Evolutionary conservation across 345 rosid genomes (phyloP), one percentile per base, ranked within the genome.

Genomic region (Eucalyptus polyanthemos): DNA sequence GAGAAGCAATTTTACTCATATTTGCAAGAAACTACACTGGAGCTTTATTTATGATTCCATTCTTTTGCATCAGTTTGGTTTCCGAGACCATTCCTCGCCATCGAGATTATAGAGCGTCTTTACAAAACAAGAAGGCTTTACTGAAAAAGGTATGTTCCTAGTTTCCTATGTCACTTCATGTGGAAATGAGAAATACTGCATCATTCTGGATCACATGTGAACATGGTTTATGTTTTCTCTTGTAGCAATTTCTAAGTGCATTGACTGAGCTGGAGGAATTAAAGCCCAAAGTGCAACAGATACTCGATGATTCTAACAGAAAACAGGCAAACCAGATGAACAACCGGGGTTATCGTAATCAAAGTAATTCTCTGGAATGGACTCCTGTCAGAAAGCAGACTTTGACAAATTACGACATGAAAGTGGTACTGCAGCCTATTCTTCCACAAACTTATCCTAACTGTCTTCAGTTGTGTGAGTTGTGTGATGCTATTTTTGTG

Each of bases 41-140:
- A 40, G 83, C 47, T 40, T 76, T 40, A 37, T 87, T 80, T 88
- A 81, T 19, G 11, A 86, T 91, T 81, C 58, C 81, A 88, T 91
- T 86, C 54, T 88, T 90, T 90, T 91, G 88, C 90, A 92, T 90
- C 94, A 98, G 99, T 92, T 93, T 98, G 97, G 98, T 94, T 81
- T 92, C 95, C 16, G 99, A 98, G 95, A 98, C 99, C 76, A 97
- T 98, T 91, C 99, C 99, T 9, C 87, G 91, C 69, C 99, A 98
- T 93, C 97, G 95, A 91, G 99, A 96, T 62, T 97, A 95, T 90
- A 90, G 94, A 92, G 83, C 91, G 51, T 92, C 96, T 88, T 62
- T 86, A 12, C 92, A 91, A 89, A 94, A 90, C 90, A 91, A 95
- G 86, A 98, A 94, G 72, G 88, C 90, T 88, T 93, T 92, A 89